These are phyloP conservation scores for Ogataea thermomethanolica DNA, from an alignment of 805 yeast genomes.

Conservation along the genomic window DNA sequence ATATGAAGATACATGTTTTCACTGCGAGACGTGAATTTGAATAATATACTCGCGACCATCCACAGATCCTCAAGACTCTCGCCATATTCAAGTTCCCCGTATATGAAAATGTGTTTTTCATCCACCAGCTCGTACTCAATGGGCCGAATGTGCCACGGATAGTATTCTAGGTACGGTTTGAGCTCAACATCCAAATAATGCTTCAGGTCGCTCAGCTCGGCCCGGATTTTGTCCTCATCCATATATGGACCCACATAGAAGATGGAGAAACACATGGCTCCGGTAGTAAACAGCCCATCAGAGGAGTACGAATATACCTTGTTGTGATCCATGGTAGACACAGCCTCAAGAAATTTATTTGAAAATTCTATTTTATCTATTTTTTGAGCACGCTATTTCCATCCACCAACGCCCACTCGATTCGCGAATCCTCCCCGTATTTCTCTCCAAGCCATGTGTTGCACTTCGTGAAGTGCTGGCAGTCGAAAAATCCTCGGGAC, in stretches of 20 bases:
- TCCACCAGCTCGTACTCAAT: constrained; percentile 22
- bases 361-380: neutral
- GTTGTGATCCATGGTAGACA: constrained; percentile 10
- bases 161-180: constrained; percentile 36
- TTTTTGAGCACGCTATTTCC: constrained; percentile 13
- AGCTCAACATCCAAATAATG: constrained; percentile 26
- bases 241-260: constrained; percentile 32
- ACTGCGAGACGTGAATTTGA: constrained; percentile 30
- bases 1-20: constrained; percentile 41
- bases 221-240: constrained; percentile 16
- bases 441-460: constrained; percentile 68
- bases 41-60: constrained; percentile 40
- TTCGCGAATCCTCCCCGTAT: constrained; percentile 29
- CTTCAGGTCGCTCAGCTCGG: constrained; percentile 15
- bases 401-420: constrained; percentile 28
- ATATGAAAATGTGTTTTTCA: constrained; percentile 26
- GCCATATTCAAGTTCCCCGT: constrained; percentile 43
- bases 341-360: neutral
- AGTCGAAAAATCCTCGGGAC: constrained; percentile 76
- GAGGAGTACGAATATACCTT: constrained; percentile 9
- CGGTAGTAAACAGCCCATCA: constrained; percentile 15
- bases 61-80: constrained; percentile 43
- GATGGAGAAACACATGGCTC: constrained; percentile 26
- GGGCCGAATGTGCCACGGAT: constrained; percentile 41
- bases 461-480: constrained; percentile 67